Conservation (phyloP, 2,329 filamentous ascomycete species). For the Scolecobasidium constrictum region DNA sequence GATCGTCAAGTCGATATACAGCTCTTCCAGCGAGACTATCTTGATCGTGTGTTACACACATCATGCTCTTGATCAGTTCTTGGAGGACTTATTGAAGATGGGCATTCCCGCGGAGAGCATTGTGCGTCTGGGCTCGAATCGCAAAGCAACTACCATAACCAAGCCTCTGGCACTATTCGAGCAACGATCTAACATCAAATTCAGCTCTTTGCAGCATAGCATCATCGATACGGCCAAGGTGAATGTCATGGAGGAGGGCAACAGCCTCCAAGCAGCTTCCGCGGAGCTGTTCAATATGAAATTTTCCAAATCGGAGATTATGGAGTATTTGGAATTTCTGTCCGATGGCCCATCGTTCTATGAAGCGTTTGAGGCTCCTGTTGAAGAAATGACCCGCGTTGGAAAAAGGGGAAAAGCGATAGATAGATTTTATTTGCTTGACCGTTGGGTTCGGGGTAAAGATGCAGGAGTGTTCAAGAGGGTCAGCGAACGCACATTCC, state of each 20-base stretch:
- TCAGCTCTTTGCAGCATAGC: too few relatives aligned
- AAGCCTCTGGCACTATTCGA: conserved; percentile 35
- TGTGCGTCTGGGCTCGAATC: conserved; percentile 52
- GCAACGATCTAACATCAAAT: conserved; percentile 9
- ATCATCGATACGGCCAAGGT: conserved; percentile 19
- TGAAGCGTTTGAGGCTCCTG: conserved; percentile 45
- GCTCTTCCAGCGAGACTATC: conserved; percentile 39
- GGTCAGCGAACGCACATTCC: conserved; percentile 18
- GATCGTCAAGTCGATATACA: conserved; percentile 44
- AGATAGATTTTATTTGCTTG: conserved; percentile 38
- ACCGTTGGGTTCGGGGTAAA: conserved; percentile 40
- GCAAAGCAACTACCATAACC: conserved; percentile 44
- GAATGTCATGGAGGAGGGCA: conserved; percentile 19
- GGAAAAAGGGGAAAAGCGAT: conserved; percentile 37
- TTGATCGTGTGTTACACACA: conserved; percentile 59
- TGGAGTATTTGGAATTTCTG: conserved; percentile 44
- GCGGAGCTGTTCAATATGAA: conserved; percentile 7
- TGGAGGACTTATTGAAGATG: conserved; percentile 51
- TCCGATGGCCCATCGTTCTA: conserved; percentile 41
- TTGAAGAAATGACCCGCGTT: conserved; percentile 31
- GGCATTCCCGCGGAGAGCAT: conserved; percentile 42
- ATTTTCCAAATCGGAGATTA: too few relatives aligned
- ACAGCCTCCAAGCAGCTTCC: conserved; percentile 14
- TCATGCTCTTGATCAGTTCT: conserved; percentile 36
- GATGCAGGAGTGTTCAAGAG: conserved; percentile 34